phyloP scores from a whole-genome alignment of 371 early-diverging fungal species.

The Rhizopus arrhizus region DNA sequence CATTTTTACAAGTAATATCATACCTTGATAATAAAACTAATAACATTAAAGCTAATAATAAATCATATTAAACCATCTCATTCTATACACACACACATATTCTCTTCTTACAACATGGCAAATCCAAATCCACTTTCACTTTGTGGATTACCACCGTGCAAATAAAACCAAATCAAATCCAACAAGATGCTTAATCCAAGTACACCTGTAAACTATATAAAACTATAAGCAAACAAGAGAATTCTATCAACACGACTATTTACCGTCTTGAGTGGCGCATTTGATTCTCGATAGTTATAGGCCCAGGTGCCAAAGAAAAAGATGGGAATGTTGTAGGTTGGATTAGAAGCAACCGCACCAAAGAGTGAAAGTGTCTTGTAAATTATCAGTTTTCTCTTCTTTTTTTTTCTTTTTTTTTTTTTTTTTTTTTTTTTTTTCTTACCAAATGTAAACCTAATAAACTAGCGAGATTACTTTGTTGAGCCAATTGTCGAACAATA shows the following conservation, averaged over 20 bases:
- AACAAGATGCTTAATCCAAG: conserved; percentile 48
- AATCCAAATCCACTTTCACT: conserved; percentile 48
- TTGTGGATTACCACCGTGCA: conserved; percentile 41
- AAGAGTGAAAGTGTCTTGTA: conserved; percentile 33
- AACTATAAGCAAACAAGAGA: no score
- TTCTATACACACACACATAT: no score
- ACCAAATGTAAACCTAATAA: conserved; percentile 53
- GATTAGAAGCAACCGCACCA: conserved; percentile 46
- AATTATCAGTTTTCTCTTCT: conserved; percentile 19
- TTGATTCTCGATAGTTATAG: conserved; percentile 52
- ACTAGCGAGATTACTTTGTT: conserved; percentile 49
- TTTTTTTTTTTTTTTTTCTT: conserved; percentile 4
- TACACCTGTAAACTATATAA: conserved; percentile 37
- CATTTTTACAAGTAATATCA: background rate
- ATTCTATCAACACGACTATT: no score
- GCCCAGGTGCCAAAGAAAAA: conserved; percentile 59
- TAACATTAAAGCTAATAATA: conserved; percentile 42
- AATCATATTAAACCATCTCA: no score
- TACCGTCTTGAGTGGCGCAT: conserved; percentile 53
- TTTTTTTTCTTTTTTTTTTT: background rate
- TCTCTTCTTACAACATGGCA: conserved; percentile 39
- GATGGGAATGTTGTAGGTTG: conserved; percentile 53
- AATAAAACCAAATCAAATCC: conserved; percentile 51
- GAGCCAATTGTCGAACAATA: conserved; percentile 38
- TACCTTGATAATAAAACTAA: conserved; percentile 53